Percentiles rank a stretch among this genome's conserved stretches.
Conservation (phyloP, 208 protist species). For the Acanthamoeba polyphaga region DNA sequence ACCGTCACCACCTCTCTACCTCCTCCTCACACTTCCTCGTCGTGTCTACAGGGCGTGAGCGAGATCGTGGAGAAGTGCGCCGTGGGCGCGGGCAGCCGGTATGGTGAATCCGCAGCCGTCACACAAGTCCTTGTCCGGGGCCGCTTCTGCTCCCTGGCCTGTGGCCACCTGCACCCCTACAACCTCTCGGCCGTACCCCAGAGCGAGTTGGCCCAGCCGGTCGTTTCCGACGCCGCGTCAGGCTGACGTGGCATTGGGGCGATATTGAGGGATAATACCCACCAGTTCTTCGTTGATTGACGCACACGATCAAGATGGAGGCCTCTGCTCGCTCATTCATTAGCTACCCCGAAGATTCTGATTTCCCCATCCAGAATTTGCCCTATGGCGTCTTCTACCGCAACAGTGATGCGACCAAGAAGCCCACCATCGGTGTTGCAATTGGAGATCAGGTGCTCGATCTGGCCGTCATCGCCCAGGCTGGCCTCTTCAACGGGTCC, state of each 20-base stretch:
- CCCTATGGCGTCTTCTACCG: slow-evolving; percentile 92
- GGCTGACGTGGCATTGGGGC: background rate
- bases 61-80: background rate
- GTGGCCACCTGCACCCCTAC: no score
- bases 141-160: no score
- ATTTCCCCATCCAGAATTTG: slow-evolving; percentile 94
- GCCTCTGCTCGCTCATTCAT: slow-evolving; percentile 85
- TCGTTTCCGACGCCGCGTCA: background rate
- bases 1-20: no score
- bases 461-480: slow-evolving; percentile 83
- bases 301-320: background rate
- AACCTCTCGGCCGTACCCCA: no score
- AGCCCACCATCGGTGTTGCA: slow-evolving; percentile 86
- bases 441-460: slow-evolving; percentile 93
- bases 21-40: background rate
- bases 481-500: slow-evolving; percentile 83
- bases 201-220: background rate
- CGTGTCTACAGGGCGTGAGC: background rate
- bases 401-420: slow-evolving; percentile 9
- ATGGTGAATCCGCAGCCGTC: no score
- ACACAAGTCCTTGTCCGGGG: no score
- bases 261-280: background rate
- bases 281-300: background rate
- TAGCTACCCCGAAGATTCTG: slow-evolving; percentile 80
- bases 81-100: no score